Percentiles rank a stretch among this genome's conserved stretches.
These are phyloP conservation scores for Podila minutissima DNA, from an alignment of 192 early-diverging fungal genomes.

Conservation along the genomic window DNA sequence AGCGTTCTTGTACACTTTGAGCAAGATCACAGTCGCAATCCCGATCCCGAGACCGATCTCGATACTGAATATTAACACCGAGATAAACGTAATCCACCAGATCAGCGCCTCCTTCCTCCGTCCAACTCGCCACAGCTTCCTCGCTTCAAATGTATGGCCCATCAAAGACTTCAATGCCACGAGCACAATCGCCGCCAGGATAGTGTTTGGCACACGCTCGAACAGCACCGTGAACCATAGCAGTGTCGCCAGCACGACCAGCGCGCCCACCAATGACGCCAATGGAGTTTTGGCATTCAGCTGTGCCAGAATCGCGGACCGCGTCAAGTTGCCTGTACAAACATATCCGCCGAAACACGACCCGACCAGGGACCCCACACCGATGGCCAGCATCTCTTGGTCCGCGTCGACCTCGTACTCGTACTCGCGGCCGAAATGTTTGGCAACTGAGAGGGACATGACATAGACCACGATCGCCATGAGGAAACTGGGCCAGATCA, in stretches of 20 bases:
- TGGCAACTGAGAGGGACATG: slow-evolving; percentile 50
- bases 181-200: slow-evolving; percentile 48
- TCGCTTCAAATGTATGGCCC: slow-evolving; percentile 29
- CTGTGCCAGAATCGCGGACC: slow-evolving; percentile 41
- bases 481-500: slow-evolving; percentile 43
- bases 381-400: slow-evolving; percentile 52
- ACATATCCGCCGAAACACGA: slow-evolving; percentile 50
- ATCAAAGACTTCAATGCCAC: slow-evolving; percentile 34
- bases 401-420: slow-evolving; percentile 49
- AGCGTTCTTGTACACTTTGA: slow-evolving; percentile 40
- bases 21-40: slow-evolving; percentile 14
- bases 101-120: slow-evolving; percentile 37
- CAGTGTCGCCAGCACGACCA: slow-evolving; percentile 38
- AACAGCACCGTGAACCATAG: slow-evolving; percentile 46
- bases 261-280: slow-evolving; percentile 29
- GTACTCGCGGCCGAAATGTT: slow-evolving; percentile 42
- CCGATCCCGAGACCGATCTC: slow-evolving; percentile 43
- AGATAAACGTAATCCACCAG: slow-evolving; percentile 45
- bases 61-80: slow-evolving; percentile 41
- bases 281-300: slow-evolving; percentile 34
- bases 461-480: slow-evolving; percentile 51
- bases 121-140: slow-evolving; percentile 37
- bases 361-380: slow-evolving; percentile 33
- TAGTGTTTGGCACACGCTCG: slow-evolving; percentile 38
- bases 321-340: slow-evolving; percentile 39